Evolutionary conservation across 1,139 yeast species (phyloP).

Genomic region (Candida dubliniensis): DNA sequence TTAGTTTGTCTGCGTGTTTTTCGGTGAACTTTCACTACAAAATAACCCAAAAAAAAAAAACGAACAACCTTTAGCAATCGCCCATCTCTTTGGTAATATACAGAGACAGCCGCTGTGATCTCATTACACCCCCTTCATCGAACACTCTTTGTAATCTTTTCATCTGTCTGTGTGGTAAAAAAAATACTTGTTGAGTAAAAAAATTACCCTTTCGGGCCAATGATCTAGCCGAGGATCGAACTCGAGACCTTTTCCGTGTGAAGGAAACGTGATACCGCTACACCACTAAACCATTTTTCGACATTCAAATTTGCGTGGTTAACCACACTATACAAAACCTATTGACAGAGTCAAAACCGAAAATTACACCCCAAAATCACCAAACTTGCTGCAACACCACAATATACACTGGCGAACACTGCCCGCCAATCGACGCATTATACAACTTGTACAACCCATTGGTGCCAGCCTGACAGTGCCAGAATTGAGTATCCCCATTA

Average conservation of each 20-base stretch:
- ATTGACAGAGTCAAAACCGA: background rate
- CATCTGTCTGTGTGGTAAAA: too few relatives aligned
- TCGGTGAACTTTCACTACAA: too few relatives aligned
- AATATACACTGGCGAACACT: conserved; percentile 39
- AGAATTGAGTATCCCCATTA: conserved; percentile 4
- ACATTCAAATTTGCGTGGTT: background rate
- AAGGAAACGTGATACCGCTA: conserved; percentile 43
- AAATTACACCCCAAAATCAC: background rate
- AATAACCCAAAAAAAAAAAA: too few relatives aligned
- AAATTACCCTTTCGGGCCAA: too few relatives aligned
- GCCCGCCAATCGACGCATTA: conserved; percentile 39
- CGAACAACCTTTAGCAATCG: too few relatives aligned
- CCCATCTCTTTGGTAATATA: too few relatives aligned
- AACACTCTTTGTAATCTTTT: too few relatives aligned
- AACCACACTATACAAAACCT: background rate
- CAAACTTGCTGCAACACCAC: conserved; percentile 17
- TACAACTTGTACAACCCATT: conserved; percentile 40
- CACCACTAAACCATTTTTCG: conserved; percentile 34
- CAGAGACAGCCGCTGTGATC: too few relatives aligned
- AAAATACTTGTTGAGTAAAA: too few relatives aligned
- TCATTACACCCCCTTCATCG: too few relatives aligned
- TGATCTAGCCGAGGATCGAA: conserved; percentile 44
- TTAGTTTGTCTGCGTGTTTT: too few relatives aligned
- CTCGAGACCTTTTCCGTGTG: conserved; percentile 42
- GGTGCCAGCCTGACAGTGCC: conserved; percentile 45